Evolutionary conservation across 1,139 yeast species (phyloP), one percentile per base, ranked within the genome.

Genomic region (Sugiyamaella sp.): DNA sequence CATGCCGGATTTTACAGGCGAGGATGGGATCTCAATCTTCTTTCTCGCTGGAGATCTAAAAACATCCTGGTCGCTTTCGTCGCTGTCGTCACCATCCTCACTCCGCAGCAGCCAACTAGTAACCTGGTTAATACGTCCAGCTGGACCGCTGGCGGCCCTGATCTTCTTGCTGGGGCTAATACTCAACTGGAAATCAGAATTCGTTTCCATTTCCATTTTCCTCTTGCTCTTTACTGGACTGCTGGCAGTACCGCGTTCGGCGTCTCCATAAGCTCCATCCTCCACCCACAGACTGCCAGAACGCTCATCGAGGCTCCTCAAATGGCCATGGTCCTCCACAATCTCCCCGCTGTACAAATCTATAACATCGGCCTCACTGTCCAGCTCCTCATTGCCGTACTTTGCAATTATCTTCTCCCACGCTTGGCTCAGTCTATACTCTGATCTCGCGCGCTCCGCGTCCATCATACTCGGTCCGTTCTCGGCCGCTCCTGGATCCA

Each of bases 281-380:
- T 41, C 47, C 12, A 10, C 17, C 46, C 52, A 49, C 24, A 49
- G 4, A 22, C 42, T 42, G 5, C 42, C 37, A 4, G 20, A 4
- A 1, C 14, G 17, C 4, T 57, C 68, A 22, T 59, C 59, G 46
- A 80, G 61, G 2, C 81, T 76, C 51, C 77, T 69, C 22, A 86
- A 61, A 66, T 86, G 93, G 1, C 93, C 93, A 54, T 80, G 78
- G 61, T 86, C 88, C 16, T 72, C 77, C 2, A 81, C 66, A 4
- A 86, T 78, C 50, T 76, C 73, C 1, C 90, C 89, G 0, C 88
- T 80, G 3, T 66, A 64, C 25, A 86, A 64, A 63, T 86, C 88
- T n/a, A 86, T 72, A 27, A 84, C 77, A 65, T 86, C 91, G 49
- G 88, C 85, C 57, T 81, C 84, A 12, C 72, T 69, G 1, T 73